A percentile compares a stretch with the other conserved stretches of the same genome.
phyloP scores from a whole-genome alignment of 352 stramenopile species.

The Globisporangium alternatum region DNA sequence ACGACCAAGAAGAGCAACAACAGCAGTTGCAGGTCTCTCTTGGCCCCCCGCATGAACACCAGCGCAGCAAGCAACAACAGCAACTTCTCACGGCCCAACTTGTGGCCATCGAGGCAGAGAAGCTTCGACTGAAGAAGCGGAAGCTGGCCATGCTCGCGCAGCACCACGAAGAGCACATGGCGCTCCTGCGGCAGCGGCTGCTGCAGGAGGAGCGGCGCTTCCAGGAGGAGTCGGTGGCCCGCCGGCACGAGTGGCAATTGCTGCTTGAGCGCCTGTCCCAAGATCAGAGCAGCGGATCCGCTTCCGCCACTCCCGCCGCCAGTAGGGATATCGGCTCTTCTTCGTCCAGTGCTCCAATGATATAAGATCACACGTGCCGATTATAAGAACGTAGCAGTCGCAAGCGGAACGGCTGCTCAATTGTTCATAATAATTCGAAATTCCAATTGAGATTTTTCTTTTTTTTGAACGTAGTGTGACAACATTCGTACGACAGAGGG shows the following conservation, averaged over 20 bases:
- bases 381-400: neutral
- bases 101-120: constrained; percentile 33
- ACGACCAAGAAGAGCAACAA: constrained; percentile 1
- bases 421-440: neutral
- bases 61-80: neutral
- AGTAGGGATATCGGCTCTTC: neutral
- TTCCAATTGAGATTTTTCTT: neutral
- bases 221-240: constrained; percentile 18
- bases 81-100: constrained; percentile 22
- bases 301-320: neutral
- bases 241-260: constrained; percentile 19
- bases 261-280: constrained; percentile 11
- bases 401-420: constrained; percentile 1
- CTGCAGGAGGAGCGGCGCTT: constrained; percentile 23
- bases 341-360: neutral
- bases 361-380: neutral
- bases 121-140: constrained; percentile 40
- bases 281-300: neutral
- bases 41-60: neutral
- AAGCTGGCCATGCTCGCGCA: constrained; percentile 32
- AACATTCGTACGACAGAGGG: neutral
- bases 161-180: constrained; percentile 39
- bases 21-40: neutral
- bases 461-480: no score
- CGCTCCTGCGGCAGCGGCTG: constrained; percentile 25